phyloP scores from a whole-genome alignment of 306 rosid species.

The Corylus americana region DNA sequence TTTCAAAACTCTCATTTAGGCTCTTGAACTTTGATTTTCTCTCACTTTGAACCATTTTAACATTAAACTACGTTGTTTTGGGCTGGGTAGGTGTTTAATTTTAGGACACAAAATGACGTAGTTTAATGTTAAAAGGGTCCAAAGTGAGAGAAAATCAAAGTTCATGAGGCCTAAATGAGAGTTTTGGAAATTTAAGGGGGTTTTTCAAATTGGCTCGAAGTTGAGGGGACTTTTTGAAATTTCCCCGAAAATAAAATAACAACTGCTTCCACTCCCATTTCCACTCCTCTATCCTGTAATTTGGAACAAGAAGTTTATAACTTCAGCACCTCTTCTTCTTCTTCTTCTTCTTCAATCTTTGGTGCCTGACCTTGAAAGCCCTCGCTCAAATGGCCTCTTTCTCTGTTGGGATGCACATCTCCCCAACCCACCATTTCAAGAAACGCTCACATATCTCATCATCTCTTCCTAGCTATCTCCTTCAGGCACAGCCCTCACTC shows the following conservation, averaged over 20 bases:
- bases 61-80: too few relatives aligned
- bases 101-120: too few relatives aligned
- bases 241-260: background rate
- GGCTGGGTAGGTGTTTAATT: too few relatives aligned
- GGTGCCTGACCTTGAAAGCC: background rate
- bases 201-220: too few relatives aligned
- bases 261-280: constrained; percentile 1
- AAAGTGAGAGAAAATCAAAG: too few relatives aligned
- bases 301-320: background rate
- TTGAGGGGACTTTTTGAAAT: too few relatives aligned
- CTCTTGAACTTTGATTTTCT: too few relatives aligned
- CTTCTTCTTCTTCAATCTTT: background rate
- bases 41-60: too few relatives aligned
- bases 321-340: background rate
- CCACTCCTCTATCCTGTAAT: background rate
- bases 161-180: too few relatives aligned
- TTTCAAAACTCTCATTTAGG: too few relatives aligned
- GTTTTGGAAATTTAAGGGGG: too few relatives aligned
- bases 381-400: constrained; percentile 53
- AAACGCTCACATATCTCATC: constrained; percentile 24
- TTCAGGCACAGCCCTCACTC: constrained; percentile 32
- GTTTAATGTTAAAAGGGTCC: too few relatives aligned
- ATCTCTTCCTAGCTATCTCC: constrained; percentile 18
- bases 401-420: constrained; percentile 51
- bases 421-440: constrained; percentile 37